These are phyloP conservation scores for Uronychia binucleata DNA, from an alignment of 73 alveolate genomes.

Conservation along the genomic window DNA sequence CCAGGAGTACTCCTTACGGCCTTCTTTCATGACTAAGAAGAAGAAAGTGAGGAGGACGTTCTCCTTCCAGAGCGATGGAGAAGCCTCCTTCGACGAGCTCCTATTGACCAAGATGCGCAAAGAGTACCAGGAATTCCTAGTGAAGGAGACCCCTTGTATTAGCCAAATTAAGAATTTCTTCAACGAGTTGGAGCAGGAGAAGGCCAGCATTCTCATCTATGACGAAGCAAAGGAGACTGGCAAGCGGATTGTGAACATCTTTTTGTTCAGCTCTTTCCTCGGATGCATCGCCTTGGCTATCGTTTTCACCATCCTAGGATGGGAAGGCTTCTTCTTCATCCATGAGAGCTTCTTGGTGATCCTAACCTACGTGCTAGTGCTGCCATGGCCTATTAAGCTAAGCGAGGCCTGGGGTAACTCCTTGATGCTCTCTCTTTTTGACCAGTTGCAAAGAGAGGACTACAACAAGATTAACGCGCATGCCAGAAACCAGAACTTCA, in stretches of 20 bases:
- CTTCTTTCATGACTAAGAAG: not conserved
- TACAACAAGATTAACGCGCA: slow-evolving; percentile 41
- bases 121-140: slow-evolving; percentile 27
- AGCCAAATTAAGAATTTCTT: slow-evolving; percentile 24
- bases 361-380: slow-evolving; percentile 12
- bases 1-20: not conserved
- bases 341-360: slow-evolving; percentile 16
- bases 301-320: not conserved
- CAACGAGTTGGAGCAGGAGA: slow-evolving; percentile 10
- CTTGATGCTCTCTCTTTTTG: slow-evolving; percentile 29
- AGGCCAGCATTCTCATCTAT: slow-evolving; percentile 24
- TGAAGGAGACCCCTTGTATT: slow-evolving; percentile 42
- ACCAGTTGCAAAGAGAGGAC: slow-evolving; percentile 28
- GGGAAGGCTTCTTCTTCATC: slow-evolving; percentile 1
- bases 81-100: not conserved
- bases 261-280: not conserved
- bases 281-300: slow-evolving; percentile 6
- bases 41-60: not conserved
- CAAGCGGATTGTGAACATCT: slow-evolving; percentile 7
- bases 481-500: too few relatives aligned
- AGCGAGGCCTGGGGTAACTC: slow-evolving; percentile 60
- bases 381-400: slow-evolving; percentile 15
- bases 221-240: slow-evolving; percentile 11
- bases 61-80: not conserved
- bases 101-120: slow-evolving; percentile 1